Conservation (phyloP, 2,329 filamentous ascomycete species). For the Xylaria sp. region DNA sequence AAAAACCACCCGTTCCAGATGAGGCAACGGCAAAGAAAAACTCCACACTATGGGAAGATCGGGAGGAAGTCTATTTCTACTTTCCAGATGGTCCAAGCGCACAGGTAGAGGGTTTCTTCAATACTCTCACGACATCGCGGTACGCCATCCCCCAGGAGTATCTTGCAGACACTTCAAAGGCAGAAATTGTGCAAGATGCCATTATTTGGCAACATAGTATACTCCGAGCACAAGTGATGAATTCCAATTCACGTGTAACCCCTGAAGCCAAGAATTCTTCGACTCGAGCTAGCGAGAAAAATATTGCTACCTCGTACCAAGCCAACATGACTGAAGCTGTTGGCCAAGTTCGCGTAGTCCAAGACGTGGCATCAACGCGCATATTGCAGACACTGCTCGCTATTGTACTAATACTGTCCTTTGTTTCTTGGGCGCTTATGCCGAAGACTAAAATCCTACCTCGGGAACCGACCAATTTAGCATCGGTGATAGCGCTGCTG, state of each 20-base stretch:
- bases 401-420: background rate
- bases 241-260: background rate
- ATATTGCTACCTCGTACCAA: background rate
- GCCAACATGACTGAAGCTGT: background rate
- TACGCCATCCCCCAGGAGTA: background rate
- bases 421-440: background rate
- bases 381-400: slow-evolving; percentile 7
- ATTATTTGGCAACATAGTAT: slow-evolving; percentile 10
- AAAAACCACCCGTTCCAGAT: background rate
- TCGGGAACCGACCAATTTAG: slow-evolving; percentile 14
- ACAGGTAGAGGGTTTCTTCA: background rate
- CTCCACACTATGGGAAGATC: background rate
- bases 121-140: background rate
- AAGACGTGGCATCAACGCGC: slow-evolving; percentile 13
- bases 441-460: slow-evolving; percentile 7
- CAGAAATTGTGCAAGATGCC: background rate
- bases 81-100: background rate
- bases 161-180: background rate
- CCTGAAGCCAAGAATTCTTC: background rate
- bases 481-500: slow-evolving; percentile 1
- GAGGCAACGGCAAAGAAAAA: background rate
- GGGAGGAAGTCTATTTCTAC: too few species aligned
- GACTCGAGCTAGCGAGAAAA: background rate
- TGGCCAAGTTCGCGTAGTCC: background rate
- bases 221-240: background rate